Conservation (phyloP, 2,329 filamentous ascomycete genomes). For the Fusarium papillatum region DNA sequence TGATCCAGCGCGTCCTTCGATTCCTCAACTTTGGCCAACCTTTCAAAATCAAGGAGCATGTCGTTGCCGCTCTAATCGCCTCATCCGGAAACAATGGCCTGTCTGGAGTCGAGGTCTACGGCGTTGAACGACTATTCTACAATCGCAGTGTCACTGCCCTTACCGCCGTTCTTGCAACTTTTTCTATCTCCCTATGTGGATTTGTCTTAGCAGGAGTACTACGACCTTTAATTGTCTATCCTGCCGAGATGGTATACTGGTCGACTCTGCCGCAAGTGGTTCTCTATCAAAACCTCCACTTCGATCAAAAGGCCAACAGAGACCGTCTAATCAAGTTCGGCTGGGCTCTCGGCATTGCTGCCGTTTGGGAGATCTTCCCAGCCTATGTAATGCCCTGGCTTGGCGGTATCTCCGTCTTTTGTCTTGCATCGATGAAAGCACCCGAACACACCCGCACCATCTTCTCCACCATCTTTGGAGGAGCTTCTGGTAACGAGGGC, state of each 20-base stretch:
- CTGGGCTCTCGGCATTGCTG: slow-evolving; percentile 47
- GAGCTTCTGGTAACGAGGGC: slow-evolving; percentile 53
- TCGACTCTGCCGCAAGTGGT: slow-evolving; percentile 47
- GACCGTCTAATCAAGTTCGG: slow-evolving; percentile 47
- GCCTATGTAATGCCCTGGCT: slow-evolving; percentile 60
- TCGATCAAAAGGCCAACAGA: slow-evolving; percentile 43
- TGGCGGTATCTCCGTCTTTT: slow-evolving; percentile 57
- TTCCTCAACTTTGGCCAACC: background rate
- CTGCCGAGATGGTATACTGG: slow-evolving; percentile 51
- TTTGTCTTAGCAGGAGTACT: slow-evolving; percentile 46
- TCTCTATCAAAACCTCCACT: slow-evolving; percentile 51
- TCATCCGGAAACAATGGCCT: slow-evolving; percentile 37
- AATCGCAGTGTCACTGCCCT: slow-evolving; percentile 35
- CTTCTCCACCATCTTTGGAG: slow-evolving; percentile 53
- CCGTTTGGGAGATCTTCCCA: slow-evolving; percentile 61
- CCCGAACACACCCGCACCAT: slow-evolving; percentile 34
- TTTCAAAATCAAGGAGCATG: slow-evolving; percentile 13
- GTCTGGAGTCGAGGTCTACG: slow-evolving; percentile 35
- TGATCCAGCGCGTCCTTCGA: background rate
- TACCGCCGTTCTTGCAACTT: slow-evolving; percentile 44
- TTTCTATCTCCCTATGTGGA: slow-evolving; percentile 47
- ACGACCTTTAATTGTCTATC: slow-evolving; percentile 48
- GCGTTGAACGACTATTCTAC: slow-evolving; percentile 36
- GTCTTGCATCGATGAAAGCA: slow-evolving; percentile 58
- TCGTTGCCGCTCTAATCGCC: slow-evolving; percentile 36